Conservation (phyloP, 2,329 filamentous ascomycete genomes). For the Penicillium hordei region DNA sequence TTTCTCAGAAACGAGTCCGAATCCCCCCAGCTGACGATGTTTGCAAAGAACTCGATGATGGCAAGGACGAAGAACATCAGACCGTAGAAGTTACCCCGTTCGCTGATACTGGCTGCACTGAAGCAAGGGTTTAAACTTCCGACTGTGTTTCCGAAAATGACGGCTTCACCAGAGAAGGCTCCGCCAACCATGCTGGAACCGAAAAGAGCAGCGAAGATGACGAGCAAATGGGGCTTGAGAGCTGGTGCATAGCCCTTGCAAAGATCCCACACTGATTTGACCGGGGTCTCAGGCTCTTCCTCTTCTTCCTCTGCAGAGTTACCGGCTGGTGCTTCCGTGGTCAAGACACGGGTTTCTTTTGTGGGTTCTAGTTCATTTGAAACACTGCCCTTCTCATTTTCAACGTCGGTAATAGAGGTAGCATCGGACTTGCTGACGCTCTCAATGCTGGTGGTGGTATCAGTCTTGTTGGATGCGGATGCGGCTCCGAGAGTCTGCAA, state of each 20-base stretch:
- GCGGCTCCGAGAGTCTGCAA: slow-evolving; percentile 52
- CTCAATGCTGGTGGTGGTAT: slow-evolving; percentile 50
- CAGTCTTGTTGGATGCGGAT: slow-evolving; percentile 48
- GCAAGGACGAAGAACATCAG: slow-evolving; percentile 63
- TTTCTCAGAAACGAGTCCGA: slow-evolving; percentile 63
- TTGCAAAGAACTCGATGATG: slow-evolving; percentile 60
- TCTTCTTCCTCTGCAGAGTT: slow-evolving; percentile 27
- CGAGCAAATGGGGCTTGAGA: slow-evolving; percentile 42
- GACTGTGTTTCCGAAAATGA: slow-evolving; percentile 62
- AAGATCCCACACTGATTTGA: slow-evolving; percentile 31
- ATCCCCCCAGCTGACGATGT: slow-evolving; percentile 60
- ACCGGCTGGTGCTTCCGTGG: slow-evolving; percentile 17
- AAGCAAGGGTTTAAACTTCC: slow-evolving; percentile 58
- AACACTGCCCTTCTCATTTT: slow-evolving; percentile 20
- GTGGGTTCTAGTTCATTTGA: slow-evolving; percentile 8
- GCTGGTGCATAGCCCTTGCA: slow-evolving; percentile 30
- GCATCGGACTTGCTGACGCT: slow-evolving; percentile 31
- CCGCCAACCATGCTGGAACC: slow-evolving; percentile 56
- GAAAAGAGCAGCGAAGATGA: slow-evolving; percentile 51
- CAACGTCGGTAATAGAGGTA: slow-evolving; percentile 26
- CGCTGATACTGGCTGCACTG: slow-evolving; percentile 49
- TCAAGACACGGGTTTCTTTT: slow-evolving; percentile 16
- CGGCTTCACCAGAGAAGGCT: slow-evolving; percentile 57
- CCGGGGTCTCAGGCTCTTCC: slow-evolving; percentile 28
- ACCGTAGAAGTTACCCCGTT: slow-evolving; percentile 54